Base-by-base conservation (phyloP, 2,329 filamentous ascomycete species). In the Pseudopyrenochaeta lycopersici region DNA sequence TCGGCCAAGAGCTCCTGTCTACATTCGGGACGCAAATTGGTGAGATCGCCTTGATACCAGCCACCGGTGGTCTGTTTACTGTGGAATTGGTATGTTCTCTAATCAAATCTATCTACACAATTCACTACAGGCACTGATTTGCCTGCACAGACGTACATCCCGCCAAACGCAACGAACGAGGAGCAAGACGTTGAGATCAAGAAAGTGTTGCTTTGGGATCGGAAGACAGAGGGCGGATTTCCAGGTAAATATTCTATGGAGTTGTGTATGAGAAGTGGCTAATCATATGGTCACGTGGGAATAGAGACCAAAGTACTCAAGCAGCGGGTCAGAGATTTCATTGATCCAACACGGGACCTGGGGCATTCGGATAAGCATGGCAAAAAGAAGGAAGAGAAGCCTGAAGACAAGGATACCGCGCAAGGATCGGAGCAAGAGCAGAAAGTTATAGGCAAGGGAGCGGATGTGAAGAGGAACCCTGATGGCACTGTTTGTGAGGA, bases 1-100 rank as follows among this genome's bases (percentile, higher is more conserved):
- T 90, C 75, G 94, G 89, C 43, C 95, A 98, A 82, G 95, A 98
- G 77, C 87, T 99, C 39, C 87, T 99, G 32, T 96, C 92, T 1
- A 99, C 94, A 0, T 99, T 99, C 79, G 86, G 86, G 49, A 91
- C 88, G 1, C 82, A 86, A 39, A 84, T 98, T 1, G 93, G 92
- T 56, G 94, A 98, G 76, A 89, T 98, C 9, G 88, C 94, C 14
- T 84, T 99, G 7, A 86, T 96, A 61, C 95, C 95, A 0, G 83
- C 87, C 12, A 96, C 91, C 0, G 92, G 94, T 15, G 94, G 95
- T 0, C 81, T 90, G 2, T 99, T 98, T 70, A 82, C 85, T 18
- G 88, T 98, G 11, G 84, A 88, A 53, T 84, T 96, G 49, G 71
- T 73, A 51, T 29, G 65, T 35, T 17, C 14, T 15, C 10, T 20